Conservation (phyloP, 495 filamentous ascomycete species). For the Hypoxylon cercidicola region DNA sequence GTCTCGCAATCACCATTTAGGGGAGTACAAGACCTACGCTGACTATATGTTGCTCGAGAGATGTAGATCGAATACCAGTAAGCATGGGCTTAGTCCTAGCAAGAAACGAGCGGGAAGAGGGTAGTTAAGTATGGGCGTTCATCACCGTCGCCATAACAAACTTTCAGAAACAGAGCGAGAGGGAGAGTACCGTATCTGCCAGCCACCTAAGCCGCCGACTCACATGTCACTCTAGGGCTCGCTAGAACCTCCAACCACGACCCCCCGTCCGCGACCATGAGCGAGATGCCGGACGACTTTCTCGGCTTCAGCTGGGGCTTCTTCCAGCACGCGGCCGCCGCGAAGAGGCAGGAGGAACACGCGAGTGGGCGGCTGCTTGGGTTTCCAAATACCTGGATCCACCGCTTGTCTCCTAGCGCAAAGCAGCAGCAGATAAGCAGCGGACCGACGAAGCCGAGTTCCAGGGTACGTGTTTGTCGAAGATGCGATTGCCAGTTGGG, state of each 20-base stretch:
- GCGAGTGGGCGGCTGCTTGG: neutral
- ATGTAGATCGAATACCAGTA: constrained; percentile 4
- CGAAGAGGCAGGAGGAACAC: neutral
- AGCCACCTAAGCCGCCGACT: neutral
- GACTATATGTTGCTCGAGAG: neutral
- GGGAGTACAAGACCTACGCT: constrained; percentile 1
- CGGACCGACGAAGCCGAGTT: neutral
- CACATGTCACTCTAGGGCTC: neutral
- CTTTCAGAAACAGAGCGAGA: neutral
- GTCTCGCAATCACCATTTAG: neutral
- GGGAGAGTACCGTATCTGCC: neutral
- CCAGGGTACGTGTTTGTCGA: neutral
- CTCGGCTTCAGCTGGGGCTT: constrained; percentile 22
- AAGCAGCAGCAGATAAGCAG: neutral
- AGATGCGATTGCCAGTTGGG: neutral
- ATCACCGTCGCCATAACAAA: neutral
- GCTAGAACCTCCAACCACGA: neutral
- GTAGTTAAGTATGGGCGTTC: constrained; percentile 1
- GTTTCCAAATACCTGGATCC: constrained; percentile 2
- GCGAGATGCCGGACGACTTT: neutral
- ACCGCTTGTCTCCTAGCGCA: neutral
- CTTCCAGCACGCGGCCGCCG: constrained; percentile 3
- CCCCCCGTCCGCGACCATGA: neutral
- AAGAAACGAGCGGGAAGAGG: neutral
- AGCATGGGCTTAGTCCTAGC: neutral